Evolutionary conservation across 768 basidiomycete species (phyloP).

Genomic region (Suillus subluteus): DNA sequence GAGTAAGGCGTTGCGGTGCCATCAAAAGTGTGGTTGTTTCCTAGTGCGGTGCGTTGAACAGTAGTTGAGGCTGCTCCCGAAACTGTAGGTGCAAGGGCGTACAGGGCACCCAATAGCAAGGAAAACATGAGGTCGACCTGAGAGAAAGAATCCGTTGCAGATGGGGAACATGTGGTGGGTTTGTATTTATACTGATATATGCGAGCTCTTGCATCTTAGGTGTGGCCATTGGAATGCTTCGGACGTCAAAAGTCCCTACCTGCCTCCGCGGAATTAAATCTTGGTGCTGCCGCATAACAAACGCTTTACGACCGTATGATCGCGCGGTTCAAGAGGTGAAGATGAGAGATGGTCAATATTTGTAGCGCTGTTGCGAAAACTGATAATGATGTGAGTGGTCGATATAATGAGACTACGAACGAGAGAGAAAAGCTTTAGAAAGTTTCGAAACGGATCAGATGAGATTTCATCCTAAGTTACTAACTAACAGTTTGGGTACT

Average conservation of each 20-base stretch:
- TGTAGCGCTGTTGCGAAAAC: too few species aligned
- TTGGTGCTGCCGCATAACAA: not conserved
- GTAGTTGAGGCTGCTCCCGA: slow-evolving; percentile 14
- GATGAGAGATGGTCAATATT: too few species aligned
- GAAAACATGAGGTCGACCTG: slow-evolving; percentile 14
- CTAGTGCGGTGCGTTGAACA: slow-evolving; percentile 10
- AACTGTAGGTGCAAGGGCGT: slow-evolving; percentile 8
- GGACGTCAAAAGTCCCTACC: not conserved
- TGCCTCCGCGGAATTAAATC: not conserved
- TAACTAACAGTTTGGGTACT: too few species aligned
- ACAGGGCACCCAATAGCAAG: slow-evolving; percentile 14
- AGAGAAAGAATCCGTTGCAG: not conserved
- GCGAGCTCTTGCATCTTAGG: not conserved
- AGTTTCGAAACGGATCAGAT: too few species aligned
- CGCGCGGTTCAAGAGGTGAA: too few species aligned
- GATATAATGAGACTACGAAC: too few species aligned
- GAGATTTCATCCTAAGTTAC: too few species aligned
- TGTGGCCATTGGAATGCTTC: not conserved
- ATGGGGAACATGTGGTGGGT: not conserved
- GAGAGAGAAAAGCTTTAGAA: too few species aligned
- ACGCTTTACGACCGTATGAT: not conserved
- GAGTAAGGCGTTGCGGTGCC: slow-evolving; percentile 8
- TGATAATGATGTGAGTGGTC: too few species aligned
- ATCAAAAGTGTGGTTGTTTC: not conserved
- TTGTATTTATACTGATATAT: not conserved